Evolutionary conservation across 352 stramenopile genomes (phyloP), one percentile per base, ranked within the genome.

Genomic region (Labyrinthula sp.): DNA sequence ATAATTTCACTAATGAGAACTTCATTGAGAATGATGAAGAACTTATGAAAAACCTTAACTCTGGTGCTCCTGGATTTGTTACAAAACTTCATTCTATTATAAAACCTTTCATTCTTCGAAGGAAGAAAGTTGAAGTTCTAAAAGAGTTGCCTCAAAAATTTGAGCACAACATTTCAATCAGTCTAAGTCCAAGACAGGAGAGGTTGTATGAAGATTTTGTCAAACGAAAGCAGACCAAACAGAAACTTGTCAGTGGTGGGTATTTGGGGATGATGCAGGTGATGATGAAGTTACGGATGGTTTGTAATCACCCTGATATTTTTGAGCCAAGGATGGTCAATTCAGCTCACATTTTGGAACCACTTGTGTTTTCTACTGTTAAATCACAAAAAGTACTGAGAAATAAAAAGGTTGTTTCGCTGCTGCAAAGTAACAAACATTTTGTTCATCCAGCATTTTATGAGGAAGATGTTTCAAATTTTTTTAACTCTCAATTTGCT

Each of bases 181-280:
- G 78, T 26, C 62, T 97, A 2, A 93, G 79, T 4, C 77, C 81
- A 57, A 72, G 87, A 2, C 88, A 97, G 62, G 75, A 80, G 45
- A 85, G 84, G 17, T 56, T 97, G 7, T 97, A 97, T 55, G 89
- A 97, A 64, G 87, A 96, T 45, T 98, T 95, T 40, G 94, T 98
- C 54, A 78, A 81, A 0, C 70, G 83, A 14, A 90, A 75, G 40
- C 82, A 68, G 27, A 96, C 84, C 0, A 65, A 84, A n/a, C 69
- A 79, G 6, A 69, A 70, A 5, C 75, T 77, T 27, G 85, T 83
- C 15, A 85, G 81, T 3, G 58, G 67, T 1, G 68, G 57, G 14
- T 77, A 80, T 50, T 90, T 97, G 79, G 89, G 82, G 56, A 95
- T 96, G 85, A 97, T 98, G 86, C 94, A 94, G 48, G 82, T 96